phyloP scores from a whole-genome alignment of 345 rosid species.

The Eucalyptus cladocalyx region DNA sequence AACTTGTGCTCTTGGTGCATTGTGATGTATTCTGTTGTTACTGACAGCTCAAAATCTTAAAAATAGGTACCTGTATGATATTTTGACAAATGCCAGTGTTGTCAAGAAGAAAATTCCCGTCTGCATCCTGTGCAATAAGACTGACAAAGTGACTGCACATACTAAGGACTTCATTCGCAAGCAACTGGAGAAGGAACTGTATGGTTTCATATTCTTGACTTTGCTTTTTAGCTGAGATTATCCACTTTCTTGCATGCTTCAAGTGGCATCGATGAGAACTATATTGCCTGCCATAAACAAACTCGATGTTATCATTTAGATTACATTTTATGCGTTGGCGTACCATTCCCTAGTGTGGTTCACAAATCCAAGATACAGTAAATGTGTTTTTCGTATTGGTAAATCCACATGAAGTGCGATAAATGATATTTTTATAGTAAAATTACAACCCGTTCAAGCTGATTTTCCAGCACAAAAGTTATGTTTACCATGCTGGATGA shows the following conservation, averaged over 20 bases:
- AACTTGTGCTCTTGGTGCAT: not conserved
- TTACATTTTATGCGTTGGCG: not conserved
- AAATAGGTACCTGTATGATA: conserved; percentile 75
- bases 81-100: conserved; percentile 67
- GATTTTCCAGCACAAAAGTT: not conserved
- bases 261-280: not conserved
- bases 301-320: not conserved
- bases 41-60: not conserved
- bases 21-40: not conserved
- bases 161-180: conserved; percentile 83
- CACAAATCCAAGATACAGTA: not conserved
- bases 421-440: not conserved
- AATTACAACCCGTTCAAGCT: not conserved
- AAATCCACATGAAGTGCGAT: not conserved
- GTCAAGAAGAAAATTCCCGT: conserved; percentile 71
- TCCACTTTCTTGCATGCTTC: not conserved
- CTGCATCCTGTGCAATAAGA: conserved; percentile 82
- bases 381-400: not conserved
- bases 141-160: conserved; percentile 93
- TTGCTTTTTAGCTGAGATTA: not conserved
- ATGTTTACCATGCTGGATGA: not conserved
- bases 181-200: conserved; percentile 96
- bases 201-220: conserved; percentile 1
- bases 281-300: not conserved
- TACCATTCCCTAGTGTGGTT: not conserved